phyloP scores from a whole-genome alignment of 257 asterid species.

The Solanum tarijense region DNA sequence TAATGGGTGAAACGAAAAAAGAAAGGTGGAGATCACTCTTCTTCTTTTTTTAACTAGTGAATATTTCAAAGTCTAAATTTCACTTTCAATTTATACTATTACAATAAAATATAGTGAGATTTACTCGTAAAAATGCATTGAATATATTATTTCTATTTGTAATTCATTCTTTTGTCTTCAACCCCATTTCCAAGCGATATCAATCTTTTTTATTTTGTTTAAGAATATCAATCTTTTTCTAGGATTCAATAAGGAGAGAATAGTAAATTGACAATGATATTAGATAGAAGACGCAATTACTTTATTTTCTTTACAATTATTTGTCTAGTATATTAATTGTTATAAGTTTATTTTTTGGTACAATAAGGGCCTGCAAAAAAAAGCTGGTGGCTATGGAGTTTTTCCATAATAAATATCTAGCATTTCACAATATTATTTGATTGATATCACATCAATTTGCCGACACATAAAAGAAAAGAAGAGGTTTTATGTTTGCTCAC shows the following conservation, averaged over 20 bases:
- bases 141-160: neutral
- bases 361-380: neutral
- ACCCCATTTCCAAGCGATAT: neutral
- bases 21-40: neutral
- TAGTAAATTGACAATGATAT: neutral
- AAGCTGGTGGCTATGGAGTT: neutral
- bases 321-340: neutral
- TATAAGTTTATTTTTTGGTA: neutral
- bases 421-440: neutral
- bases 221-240: neutral
- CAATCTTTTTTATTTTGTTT: neutral
- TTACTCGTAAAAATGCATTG: rapidly evolving
- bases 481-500: neutral
- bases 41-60: neutral
- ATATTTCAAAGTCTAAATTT: neutral
- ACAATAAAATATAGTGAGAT: neutral
- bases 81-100: neutral
- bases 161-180: neutral
- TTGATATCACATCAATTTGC: neutral
- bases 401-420: neutral
- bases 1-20: neutral
- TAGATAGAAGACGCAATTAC: neutral
- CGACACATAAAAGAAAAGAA: neutral
- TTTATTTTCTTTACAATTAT: neutral
- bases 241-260: neutral